Conservation (phyloP, 139 green algal genomes). For the Eudorina sp. region DNA sequence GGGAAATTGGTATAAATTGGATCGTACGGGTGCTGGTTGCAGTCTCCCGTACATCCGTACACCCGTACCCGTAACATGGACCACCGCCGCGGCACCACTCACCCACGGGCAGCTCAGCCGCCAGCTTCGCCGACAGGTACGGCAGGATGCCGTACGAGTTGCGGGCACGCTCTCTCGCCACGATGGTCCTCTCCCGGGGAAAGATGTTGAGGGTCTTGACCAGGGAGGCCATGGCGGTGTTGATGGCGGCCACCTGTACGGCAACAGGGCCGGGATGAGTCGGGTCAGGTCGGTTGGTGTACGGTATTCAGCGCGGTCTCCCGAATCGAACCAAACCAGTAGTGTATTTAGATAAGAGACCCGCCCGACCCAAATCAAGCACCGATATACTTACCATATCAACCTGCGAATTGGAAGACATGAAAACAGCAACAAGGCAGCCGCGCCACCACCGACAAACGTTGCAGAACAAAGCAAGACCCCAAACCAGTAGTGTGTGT, state of each 20-base stretch:
- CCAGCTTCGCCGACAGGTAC: constrained; percentile 86
- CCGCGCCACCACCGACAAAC: too few relatives aligned
- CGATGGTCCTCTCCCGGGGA: constrained; percentile 83
- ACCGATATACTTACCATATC: too few relatives aligned
- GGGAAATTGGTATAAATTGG: background rate
- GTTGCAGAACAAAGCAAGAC: too few relatives aligned
- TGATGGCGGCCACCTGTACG: constrained; percentile 91
- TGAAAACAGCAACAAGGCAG: too few relatives aligned
- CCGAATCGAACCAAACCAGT: too few relatives aligned
- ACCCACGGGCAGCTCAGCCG: constrained; percentile 87
- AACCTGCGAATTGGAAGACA: too few relatives aligned
- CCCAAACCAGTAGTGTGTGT: too few relatives aligned
- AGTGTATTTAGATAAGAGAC: too few relatives aligned
- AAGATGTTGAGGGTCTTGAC: constrained; percentile 94
- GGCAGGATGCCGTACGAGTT: constrained; percentile 48
- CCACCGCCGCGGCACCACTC: background rate
- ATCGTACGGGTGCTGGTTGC: background rate
- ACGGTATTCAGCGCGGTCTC: too few relatives aligned
- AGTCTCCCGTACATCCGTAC: background rate
- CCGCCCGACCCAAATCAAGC: too few relatives aligned
- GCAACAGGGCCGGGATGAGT: too few relatives aligned
- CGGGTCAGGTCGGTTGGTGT: too few relatives aligned
- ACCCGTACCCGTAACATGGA: background rate
- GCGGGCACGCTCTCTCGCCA: constrained; percentile 83
- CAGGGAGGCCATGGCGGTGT: constrained; percentile 88